phyloP scores from a whole-genome alignment of 2,329 filamentous ascomycete genomes.

The Fusarium nygamai region DNA sequence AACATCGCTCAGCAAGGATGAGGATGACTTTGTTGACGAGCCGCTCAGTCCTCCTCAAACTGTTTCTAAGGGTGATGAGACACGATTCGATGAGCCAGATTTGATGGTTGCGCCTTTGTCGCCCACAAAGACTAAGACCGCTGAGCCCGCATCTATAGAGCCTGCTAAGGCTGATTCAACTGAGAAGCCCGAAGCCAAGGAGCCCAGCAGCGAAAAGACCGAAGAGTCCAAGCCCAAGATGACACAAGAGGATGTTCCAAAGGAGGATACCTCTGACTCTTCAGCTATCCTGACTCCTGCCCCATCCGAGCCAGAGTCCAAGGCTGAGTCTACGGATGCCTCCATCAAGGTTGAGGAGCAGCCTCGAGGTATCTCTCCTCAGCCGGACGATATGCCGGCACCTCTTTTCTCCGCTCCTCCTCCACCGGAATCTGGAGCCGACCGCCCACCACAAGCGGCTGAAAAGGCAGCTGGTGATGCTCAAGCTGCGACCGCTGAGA shows the following conservation, averaged over 20 bases:
- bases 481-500: not conserved
- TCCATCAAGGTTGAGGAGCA: slow-evolving; percentile 25
- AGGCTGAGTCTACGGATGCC: slow-evolving; percentile 14
- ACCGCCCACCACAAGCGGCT: slow-evolving; percentile 35
- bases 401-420: slow-evolving; percentile 60
- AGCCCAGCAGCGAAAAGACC: not conserved
- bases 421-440: slow-evolving; percentile 43
- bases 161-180: slow-evolving; percentile 14
- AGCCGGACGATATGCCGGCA: slow-evolving; percentile 74
- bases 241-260: not conserved
- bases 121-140: slow-evolving; percentile 53
- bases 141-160: slow-evolving; percentile 37
- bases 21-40: slow-evolving; percentile 82
- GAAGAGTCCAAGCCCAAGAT: slow-evolving; percentile 1
- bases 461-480: slow-evolving; percentile 27
- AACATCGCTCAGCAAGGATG: slow-evolving; percentile 60
- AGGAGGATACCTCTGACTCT: slow-evolving; percentile 36
- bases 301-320: slow-evolving; percentile 39
- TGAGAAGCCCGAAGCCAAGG: slow-evolving; percentile 26
- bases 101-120: slow-evolving; percentile 68
- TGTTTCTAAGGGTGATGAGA: slow-evolving; percentile 64
- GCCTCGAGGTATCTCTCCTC: slow-evolving; percentile 56
- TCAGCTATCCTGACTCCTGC: slow-evolving; percentile 33
- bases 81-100: slow-evolving; percentile 64
- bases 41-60: slow-evolving; percentile 76